A percentile compares a stretch with the other conserved stretches of the same genome.
Conservation (phyloP, 306 rosid genomes). For the Lupinus albus region DNA sequence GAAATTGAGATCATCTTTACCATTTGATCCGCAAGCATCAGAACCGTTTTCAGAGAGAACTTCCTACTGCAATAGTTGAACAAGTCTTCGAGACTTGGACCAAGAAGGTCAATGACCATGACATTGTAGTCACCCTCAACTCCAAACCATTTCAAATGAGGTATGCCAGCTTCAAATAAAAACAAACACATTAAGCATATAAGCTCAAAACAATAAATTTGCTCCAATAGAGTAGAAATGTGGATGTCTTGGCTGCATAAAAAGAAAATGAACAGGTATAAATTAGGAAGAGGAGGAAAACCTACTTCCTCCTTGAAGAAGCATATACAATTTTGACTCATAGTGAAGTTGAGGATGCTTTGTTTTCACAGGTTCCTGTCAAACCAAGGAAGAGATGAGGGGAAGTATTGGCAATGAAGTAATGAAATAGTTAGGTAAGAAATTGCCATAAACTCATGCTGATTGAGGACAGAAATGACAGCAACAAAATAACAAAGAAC, state of each 20-base stretch:
- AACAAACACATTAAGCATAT: slow-evolving; percentile 31
- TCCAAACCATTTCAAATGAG: slow-evolving; percentile 91
- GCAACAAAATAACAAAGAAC: slow-evolving; percentile 4
- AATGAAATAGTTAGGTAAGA: not conserved
- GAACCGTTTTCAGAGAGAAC: slow-evolving; percentile 79
- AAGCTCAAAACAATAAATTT: not conserved
- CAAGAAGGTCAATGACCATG: slow-evolving; percentile 92
- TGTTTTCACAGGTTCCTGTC: slow-evolving; percentile 84
- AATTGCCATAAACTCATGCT: not conserved
- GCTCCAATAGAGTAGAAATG: slow-evolving; percentile 15
- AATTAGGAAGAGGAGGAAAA: slow-evolving; percentile 37
- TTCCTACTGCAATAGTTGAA: slow-evolving; percentile 83
- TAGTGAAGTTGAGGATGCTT: slow-evolving; percentile 94
- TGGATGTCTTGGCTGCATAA: slow-evolving; percentile 5
- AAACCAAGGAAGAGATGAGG: slow-evolving; percentile 34
- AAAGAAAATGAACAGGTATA: not conserved
- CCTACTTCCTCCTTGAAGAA: slow-evolving; percentile 97
- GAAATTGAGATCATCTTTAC: slow-evolving; percentile 55
- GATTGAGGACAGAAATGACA: not conserved
- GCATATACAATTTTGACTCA: slow-evolving; percentile 85
- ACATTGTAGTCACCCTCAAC: slow-evolving; percentile 89
- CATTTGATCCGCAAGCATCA: slow-evolving; percentile 94
- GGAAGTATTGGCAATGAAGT: not conserved
- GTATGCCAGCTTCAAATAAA: slow-evolving; percentile 69
- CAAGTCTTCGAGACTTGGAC: slow-evolving; percentile 88